A percentile compares a stretch with the other conserved stretches of the same genome.
Conservation (phyloP, 371 early-diverging fungal genomes). For the Mucor irregularis region DNA sequence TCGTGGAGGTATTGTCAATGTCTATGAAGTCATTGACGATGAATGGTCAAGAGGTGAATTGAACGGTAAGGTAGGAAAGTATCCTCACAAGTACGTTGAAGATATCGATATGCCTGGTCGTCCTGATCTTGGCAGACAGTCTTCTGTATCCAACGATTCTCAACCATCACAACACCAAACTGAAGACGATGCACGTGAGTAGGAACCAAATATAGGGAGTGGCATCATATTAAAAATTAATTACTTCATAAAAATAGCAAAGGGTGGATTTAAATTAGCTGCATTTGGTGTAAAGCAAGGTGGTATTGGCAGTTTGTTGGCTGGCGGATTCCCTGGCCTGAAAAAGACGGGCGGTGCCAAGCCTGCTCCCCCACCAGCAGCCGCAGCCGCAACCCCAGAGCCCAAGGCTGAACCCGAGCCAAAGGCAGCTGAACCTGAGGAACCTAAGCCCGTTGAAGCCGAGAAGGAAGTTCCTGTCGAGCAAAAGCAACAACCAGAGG, state of each 20-base stretch:
- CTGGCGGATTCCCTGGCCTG: slow-evolving; percentile 48
- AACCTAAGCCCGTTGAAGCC: not conserved
- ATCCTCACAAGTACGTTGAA: slow-evolving; percentile 59
- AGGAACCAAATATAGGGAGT: not conserved
- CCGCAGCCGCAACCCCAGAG: not conserved
- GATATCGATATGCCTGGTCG: slow-evolving; percentile 51
- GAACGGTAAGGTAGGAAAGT: slow-evolving; percentile 67
- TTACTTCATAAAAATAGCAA: slow-evolving; percentile 13
- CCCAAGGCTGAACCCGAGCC: too few species aligned
- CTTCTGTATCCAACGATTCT: not conserved
- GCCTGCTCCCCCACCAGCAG: slow-evolving; percentile 1
- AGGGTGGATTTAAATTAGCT: slow-evolving; percentile 58
- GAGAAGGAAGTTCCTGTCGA: too few species aligned
- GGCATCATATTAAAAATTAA: not conserved
- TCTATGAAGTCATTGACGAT: slow-evolving; percentile 62
- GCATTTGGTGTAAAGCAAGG: slow-evolving; percentile 85
- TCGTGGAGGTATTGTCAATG: slow-evolving; percentile 66
- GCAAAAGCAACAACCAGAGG: too few species aligned
- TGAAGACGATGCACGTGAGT: slow-evolving; percentile 33
- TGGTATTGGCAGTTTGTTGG: slow-evolving; percentile 79
- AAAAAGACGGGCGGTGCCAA: slow-evolving; percentile 29
- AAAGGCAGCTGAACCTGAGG: not conserved
- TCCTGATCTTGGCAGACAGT: slow-evolving; percentile 37
- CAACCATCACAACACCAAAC: slow-evolving; percentile 9
- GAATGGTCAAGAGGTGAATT: slow-evolving; percentile 73